Evolutionary conservation across 495 filamentous ascomycete genomes (phyloP).

Genomic region (Jackrogersella minutella): DNA sequence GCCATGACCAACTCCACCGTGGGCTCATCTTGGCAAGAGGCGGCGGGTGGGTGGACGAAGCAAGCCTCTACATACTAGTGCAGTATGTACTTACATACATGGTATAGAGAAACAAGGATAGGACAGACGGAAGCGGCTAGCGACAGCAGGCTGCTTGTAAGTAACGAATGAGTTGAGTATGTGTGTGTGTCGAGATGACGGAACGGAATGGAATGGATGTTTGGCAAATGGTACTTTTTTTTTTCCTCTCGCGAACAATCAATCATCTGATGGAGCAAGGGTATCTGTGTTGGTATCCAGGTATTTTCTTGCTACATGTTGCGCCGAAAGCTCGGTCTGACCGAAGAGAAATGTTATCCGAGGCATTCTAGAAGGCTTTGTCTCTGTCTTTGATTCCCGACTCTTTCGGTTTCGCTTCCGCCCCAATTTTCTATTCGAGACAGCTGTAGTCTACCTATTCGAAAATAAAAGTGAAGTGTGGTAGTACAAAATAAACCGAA

Average conservation of each 20-base stretch:
- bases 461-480: background rate
- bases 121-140: constrained; percentile 36
- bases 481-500: constrained; percentile 2
- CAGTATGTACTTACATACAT: background rate
- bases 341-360: constrained; percentile 18
- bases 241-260: constrained; percentile 13
- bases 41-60: constrained; percentile 13
- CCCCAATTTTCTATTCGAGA: background rate
- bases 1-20: constrained; percentile 26
- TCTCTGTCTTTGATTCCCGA: background rate
- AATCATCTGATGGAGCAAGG: constrained; percentile 23
- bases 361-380: constrained; percentile 19
- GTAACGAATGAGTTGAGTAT: background rate
- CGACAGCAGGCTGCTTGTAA: constrained; percentile 17
- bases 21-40: constrained; percentile 25
- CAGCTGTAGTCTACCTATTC: constrained; percentile 6
- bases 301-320: constrained; percentile 3
- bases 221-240: constrained; percentile 7
- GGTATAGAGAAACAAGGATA: constrained; percentile 18
- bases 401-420: constrained; percentile 2
- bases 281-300: background rate
- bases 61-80: background rate
- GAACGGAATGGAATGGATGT: constrained; percentile 12
- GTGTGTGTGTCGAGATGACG: constrained; percentile 4
- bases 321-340: constrained; percentile 15